Evolutionary conservation across 1,284 basidiomycete species (phyloP).

Genomic region (Trichosporon asahii): DNA sequence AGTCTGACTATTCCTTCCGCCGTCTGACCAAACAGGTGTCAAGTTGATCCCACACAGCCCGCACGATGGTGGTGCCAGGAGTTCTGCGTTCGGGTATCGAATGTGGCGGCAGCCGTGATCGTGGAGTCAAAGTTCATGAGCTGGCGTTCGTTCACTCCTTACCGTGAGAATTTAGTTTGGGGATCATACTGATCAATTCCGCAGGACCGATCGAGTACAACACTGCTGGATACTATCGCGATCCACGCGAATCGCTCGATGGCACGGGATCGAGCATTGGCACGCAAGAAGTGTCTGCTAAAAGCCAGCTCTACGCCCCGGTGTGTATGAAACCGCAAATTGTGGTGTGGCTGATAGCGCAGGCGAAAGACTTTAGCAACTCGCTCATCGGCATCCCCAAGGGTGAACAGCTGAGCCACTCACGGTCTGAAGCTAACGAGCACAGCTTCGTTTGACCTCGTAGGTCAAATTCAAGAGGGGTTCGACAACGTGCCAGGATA

Average conservation of each 20-base stretch:
- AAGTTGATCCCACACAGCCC: constrained; percentile 56
- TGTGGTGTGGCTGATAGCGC: background rate
- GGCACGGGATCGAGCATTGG: constrained; percentile 42
- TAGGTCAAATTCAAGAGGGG: constrained; percentile 55
- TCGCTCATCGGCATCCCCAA: constrained; percentile 53
- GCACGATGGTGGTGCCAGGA: constrained; percentile 63
- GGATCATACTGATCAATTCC: background rate
- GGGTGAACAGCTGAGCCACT: constrained; percentile 20
- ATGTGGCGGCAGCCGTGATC: constrained; percentile 58
- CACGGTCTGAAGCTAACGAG: background rate
- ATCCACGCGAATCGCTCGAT: background rate
- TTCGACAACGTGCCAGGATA: constrained; percentile 55
- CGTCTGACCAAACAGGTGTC: constrained; percentile 53
- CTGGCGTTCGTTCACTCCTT: constrained; percentile 54
- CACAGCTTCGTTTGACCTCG: constrained; percentile 47
- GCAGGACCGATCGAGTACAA: constrained; percentile 59
- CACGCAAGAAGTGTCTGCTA: constrained; percentile 54
- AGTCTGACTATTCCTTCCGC: background rate
- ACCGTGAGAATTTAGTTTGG: constrained; percentile 50
- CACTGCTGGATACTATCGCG: background rate
- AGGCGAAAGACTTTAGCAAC: constrained; percentile 55
- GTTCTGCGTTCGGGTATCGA: constrained; percentile 58
- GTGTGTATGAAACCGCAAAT: constrained; percentile 36
- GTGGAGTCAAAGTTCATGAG: constrained; percentile 55
- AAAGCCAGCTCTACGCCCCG: constrained; percentile 53